phyloP scores from a whole-genome alignment of 2,329 filamentous ascomycete species.

The Neurospora sp. region DNA sequence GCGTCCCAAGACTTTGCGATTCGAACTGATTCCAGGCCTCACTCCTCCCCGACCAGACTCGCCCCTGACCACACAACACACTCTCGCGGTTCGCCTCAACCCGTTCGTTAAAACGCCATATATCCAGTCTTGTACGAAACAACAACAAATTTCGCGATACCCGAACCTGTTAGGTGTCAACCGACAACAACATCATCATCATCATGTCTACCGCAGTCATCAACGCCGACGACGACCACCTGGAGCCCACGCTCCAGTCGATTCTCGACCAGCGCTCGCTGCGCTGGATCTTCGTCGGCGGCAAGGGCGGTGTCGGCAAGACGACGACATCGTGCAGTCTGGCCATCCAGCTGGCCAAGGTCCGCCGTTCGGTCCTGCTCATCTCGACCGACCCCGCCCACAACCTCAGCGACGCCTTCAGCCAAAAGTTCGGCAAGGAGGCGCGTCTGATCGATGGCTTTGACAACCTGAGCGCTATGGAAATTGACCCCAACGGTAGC shows the following conservation, averaged over 20 bases:
- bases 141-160: not conserved
- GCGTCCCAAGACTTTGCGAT: conserved; percentile 13
- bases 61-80: not conserved
- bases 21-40: conserved; percentile 14
- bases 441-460: conserved; percentile 87
- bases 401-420: conserved; percentile 95
- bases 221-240: conserved; percentile 58
- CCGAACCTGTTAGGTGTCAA: not conserved
- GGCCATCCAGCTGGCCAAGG: conserved; percentile 92
- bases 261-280: conserved; percentile 92
- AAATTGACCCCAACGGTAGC: conserved; percentile 96
- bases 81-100: not conserved
- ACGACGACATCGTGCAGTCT: conserved; percentile 99
- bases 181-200: not conserved
- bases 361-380: conserved; percentile 88
- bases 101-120: not conserved
- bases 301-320: conserved; percentile 97
- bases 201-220: conserved; percentile 35
- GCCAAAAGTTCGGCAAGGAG: conserved; percentile 99
- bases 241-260: conserved; percentile 88
- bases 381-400: conserved; percentile 98
- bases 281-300: conserved; percentile 98
- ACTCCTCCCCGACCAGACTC: not conserved
- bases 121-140: not conserved
- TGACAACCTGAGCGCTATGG: conserved; percentile 92